A percentile compares a stretch with the other conserved stretches of the same genome.
Conservation (phyloP, 1,139 yeast species). For the Hemisphaericaspora subhashii region DNA sequence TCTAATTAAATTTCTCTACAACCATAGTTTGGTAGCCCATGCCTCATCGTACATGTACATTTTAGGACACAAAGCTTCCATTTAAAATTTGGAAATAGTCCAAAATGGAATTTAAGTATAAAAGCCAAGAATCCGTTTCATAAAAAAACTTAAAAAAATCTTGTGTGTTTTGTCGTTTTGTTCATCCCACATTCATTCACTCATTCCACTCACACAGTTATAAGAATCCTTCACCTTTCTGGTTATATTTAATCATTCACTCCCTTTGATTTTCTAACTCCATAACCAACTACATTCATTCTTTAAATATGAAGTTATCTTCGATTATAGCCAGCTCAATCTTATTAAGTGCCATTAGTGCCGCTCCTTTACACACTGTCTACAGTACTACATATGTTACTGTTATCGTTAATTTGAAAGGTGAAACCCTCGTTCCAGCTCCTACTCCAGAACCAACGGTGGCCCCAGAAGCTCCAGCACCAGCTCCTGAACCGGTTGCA, state of each 20-base stretch:
- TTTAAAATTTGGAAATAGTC: too few species aligned
- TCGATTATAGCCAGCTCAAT: constrained; percentile 13
- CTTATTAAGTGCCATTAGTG: constrained; percentile 12
- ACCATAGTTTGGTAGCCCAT: too few species aligned
- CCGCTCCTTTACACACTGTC: constrained; percentile 22
- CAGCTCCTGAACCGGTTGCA: constrained; percentile 13
- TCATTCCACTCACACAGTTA: too few species aligned
- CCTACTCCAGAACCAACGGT: constrained; percentile 9
- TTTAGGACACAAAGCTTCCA: too few species aligned
- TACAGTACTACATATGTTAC: constrained; percentile 17
- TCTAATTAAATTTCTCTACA: too few species aligned
- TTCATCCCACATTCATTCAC: too few species aligned
- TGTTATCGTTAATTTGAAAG: constrained; percentile 15
- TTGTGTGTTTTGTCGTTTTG: too few species aligned
- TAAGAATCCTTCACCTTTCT: too few species aligned
- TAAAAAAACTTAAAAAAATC: too few species aligned
- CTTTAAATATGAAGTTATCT: constrained; percentile 18
- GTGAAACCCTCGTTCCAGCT: constrained; percentile 11
- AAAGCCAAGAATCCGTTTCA: too few species aligned
- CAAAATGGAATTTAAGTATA: too few species aligned
- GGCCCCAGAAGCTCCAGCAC: constrained; percentile 20
- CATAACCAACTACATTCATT: constrained; percentile 8
- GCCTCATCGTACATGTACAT: too few species aligned
- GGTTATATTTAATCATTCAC: background rate
- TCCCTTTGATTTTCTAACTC: background rate